Evolutionary conservation across 129 eudicot genomes (phyloP).

Genomic region (Chrysanthemum makinoi): DNA sequence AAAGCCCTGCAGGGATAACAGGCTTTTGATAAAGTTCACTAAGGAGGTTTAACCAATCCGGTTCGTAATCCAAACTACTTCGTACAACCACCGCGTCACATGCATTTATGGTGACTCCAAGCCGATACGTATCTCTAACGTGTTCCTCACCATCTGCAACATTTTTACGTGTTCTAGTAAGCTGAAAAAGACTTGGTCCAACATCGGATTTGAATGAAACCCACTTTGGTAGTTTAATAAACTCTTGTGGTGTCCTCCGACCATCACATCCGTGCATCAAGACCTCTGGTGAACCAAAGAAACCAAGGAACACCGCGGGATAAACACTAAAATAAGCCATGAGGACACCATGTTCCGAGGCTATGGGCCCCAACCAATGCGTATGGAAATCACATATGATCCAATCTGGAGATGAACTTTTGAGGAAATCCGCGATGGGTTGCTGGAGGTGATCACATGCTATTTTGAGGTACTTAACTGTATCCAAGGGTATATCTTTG

Average conservation of each 20-base stretch:
- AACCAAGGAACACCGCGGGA: not conserved
- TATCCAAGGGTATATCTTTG: not conserved
- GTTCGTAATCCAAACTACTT: too few species aligned
- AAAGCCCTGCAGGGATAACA: too few species aligned
- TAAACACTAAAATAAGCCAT: not conserved
- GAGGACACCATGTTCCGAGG: not conserved
- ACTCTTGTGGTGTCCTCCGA: not conserved
- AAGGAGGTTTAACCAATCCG: too few species aligned
- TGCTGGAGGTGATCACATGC: not conserved
- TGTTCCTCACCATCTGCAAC: too few species aligned
- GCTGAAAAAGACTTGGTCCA: not conserved
- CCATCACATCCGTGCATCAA: not conserved
- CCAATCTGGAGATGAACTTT: slow-evolving; percentile 12
- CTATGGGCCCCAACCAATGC: not conserved
- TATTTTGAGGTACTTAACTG: not conserved
- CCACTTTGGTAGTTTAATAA: not conserved
- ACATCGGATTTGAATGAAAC: slow-evolving; percentile 2
- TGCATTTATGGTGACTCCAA: too few species aligned
- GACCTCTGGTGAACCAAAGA: not conserved
- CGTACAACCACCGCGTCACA: too few species aligned
- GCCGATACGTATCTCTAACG: too few species aligned
- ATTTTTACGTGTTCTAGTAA: not conserved
- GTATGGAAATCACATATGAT: not conserved
- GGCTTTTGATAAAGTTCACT: too few species aligned
- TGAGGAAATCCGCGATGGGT: not conserved